Evolutionary conservation across 192 early-diverging fungal species (phyloP), one percentile per base, ranked within the genome.

Genomic region (Radiomyces spectabilis): DNA sequence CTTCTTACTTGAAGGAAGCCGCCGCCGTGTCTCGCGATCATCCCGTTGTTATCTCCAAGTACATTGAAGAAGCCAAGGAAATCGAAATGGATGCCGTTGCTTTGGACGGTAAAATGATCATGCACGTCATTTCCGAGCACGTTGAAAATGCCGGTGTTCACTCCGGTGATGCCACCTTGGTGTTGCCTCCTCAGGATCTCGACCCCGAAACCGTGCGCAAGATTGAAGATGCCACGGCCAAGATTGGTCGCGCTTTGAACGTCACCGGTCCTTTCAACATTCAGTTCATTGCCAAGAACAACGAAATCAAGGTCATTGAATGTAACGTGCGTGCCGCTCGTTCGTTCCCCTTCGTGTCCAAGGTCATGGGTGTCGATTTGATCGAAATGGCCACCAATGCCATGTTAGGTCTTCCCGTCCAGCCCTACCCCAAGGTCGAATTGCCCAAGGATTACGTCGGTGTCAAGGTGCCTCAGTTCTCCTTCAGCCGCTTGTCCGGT

Each of bases 211-310:
- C 81, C 5, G 75, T 84, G 77, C 26, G 53, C 45, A 73, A 78
- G 33, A 69, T 91, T 58, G 86, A 87, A 69, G 73, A 65, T 1
- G 86, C 94, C 59, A 88, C 93, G 16, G 79, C 84, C 49, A 88
- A 93, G 73, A 84, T 98, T 16, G 94, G 89, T 16, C 71, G 75
- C 30, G 92, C 89, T 4, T 93, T 98, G 68, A 80, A 87, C 49
- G 93, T 97, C 71, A 94, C 94, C n/a, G 93, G 95, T 8, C 94
- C 95, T 1, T 98, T 87, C 88, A 98, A 98, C 74, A 98, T 98
- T 88, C 95, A 98, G 73, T 76, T 98, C 51, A 96, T 98, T 22
- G 72, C 72, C 53, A 27, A 54, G 38, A 53, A 47, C 15, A 47
- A 57, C 47, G 58, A 67, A n/a, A 76, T 98, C 42, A 95, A 95